Conservation (phyloP, 1,139 yeast genomes). For the Blastobotrys ciferrii region DNA sequence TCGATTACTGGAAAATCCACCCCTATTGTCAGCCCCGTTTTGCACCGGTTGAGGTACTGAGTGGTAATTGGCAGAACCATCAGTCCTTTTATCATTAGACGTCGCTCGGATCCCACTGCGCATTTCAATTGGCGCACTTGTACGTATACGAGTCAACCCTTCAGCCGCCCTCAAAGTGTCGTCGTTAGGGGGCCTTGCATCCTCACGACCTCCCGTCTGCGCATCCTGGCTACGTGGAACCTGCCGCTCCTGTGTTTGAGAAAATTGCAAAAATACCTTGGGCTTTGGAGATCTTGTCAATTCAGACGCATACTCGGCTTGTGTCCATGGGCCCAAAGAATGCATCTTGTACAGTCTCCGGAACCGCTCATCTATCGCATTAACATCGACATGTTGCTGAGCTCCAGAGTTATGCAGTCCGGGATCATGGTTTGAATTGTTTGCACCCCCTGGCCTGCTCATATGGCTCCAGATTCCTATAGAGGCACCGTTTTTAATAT, state of each 20-base stretch:
- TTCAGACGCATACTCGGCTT: background rate
- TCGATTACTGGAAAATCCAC: no score
- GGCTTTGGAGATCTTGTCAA: constrained; percentile 8
- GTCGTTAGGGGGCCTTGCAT: background rate
- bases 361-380: background rate
- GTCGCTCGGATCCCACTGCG: background rate
- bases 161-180: constrained; percentile 2
- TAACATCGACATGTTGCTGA: background rate
- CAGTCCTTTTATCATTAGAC: background rate
- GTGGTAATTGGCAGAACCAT: no score
- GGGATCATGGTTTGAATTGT: background rate
- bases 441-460: background rate
- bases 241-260: background rate
- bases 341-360: background rate
- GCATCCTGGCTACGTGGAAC: no score
- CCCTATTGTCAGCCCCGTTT: no score
- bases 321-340: background rate
- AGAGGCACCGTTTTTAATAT: no score
- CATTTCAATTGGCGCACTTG: background rate
- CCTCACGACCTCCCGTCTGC: no score
- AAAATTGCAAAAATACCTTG: background rate
- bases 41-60: no score
- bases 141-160: background rate
- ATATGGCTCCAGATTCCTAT: background rate
- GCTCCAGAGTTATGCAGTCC: background rate